Percentiles rank a stretch among this genome's conserved stretches.
These are phyloP conservation scores for Alternaria viburni DNA, from an alignment of 2,329 filamentous ascomycete species.

Conservation along the genomic window DNA sequence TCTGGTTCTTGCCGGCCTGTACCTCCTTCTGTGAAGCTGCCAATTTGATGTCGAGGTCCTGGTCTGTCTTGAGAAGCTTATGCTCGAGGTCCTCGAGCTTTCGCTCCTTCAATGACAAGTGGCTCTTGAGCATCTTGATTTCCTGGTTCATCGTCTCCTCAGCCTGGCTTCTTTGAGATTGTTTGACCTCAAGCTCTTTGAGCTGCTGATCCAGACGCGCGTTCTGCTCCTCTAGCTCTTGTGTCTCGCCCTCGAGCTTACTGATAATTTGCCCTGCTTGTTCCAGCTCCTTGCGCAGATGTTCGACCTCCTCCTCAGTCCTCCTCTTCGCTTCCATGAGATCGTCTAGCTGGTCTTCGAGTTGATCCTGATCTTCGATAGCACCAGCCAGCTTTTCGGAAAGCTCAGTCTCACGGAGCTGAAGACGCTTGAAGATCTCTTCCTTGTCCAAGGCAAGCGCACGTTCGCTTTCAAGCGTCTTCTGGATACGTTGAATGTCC, in stretches of 20 bases:
- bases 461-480: constrained; percentile 92
- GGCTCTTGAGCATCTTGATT: constrained; percentile 89
- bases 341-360: constrained; percentile 92
- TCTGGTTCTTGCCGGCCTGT: constrained; percentile 72
- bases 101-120: constrained; percentile 84
- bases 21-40: constrained; percentile 80
- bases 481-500: constrained; percentile 88
- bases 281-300: constrained; percentile 81
- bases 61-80: constrained; percentile 82
- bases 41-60: constrained; percentile 87
- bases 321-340: constrained; percentile 88
- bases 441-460: constrained; percentile 97
- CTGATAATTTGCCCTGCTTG: constrained; percentile 88
- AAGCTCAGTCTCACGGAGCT: constrained; percentile 87
- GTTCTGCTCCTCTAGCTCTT: constrained; percentile 71
- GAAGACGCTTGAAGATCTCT: constrained; percentile 97
- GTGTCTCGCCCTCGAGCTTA: constrained; percentile 85
- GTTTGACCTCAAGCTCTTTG: constrained; percentile 70
- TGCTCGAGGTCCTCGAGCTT: constrained; percentile 87
- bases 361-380: constrained; percentile 88
- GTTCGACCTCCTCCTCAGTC: constrained; percentile 82
- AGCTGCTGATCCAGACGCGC: constrained; percentile 74
- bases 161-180: constrained; percentile 75
- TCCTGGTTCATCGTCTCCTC: constrained; percentile 82
- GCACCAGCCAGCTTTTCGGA: constrained; percentile 92